Evolutionary conservation across 768 basidiomycete species (phyloP).

Genomic region (Myochromella boudieri): DNA sequence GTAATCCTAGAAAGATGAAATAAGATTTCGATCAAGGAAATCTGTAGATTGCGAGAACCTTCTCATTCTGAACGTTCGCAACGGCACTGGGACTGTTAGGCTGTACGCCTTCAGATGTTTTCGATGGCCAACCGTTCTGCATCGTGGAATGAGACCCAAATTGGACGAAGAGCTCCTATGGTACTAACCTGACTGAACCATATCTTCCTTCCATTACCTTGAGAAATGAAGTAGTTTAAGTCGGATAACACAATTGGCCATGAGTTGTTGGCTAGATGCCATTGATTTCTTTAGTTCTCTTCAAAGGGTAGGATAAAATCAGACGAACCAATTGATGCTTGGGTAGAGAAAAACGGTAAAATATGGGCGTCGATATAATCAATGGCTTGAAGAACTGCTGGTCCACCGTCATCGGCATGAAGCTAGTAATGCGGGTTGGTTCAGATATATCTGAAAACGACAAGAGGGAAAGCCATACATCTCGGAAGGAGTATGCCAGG

Average conservation of each 20-base stretch:
- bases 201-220: conserved; percentile 71
- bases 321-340: conserved; percentile 53
- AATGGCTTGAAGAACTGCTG: conserved; percentile 55
- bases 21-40: not conserved
- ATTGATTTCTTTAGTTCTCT: not conserved
- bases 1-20: conserved; percentile 47
- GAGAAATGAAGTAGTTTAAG: conserved; percentile 65
- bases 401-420: conserved; percentile 49
- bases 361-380: conserved; percentile 71
- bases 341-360: conserved; percentile 63
- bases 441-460: not conserved
- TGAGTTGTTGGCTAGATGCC: conserved; percentile 44
- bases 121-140: conserved; percentile 80
- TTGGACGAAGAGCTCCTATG: not conserved
- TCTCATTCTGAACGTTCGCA: conserved; percentile 60
- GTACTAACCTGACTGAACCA: conserved; percentile 62
- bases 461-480: conserved; percentile 21
- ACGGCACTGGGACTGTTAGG: conserved; percentile 65
- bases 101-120: conserved; percentile 57
- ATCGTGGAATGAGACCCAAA: not conserved
- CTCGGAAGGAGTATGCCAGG: conserved; percentile 58
- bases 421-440: conserved; percentile 14
- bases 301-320: not conserved
- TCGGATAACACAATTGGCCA: conserved; percentile 65
- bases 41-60: conserved; percentile 30